These are phyloP conservation scores for Ogataea glucozyma DNA, from an alignment of 805 yeast species.

Conservation along the genomic window DNA sequence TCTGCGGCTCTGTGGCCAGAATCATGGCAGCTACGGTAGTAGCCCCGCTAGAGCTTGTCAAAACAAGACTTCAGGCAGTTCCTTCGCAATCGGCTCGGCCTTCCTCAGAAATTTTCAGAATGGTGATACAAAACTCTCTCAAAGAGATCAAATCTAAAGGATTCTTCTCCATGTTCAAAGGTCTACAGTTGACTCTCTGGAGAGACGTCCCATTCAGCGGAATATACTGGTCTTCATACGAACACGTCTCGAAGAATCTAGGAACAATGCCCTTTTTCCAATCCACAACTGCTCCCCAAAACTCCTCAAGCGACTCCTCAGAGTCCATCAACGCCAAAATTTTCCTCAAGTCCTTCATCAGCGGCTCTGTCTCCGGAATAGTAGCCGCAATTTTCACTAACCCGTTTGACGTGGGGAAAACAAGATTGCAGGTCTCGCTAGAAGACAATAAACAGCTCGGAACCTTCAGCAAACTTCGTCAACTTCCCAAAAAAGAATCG, in stretches of 20 bases:
- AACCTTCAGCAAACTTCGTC: conserved; percentile 11
- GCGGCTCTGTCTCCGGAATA: conserved; percentile 84
- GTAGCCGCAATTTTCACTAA: conserved; percentile 86
- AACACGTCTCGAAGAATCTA: conserved; percentile 41
- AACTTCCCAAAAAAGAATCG: conserved; percentile 37
- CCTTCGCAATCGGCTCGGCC: conserved; percentile 45
- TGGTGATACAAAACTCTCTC: conserved; percentile 34
- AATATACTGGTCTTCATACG: conserved; percentile 90
- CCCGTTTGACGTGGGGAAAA: conserved; percentile 97
- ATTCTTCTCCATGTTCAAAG: conserved; percentile 68
- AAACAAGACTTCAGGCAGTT: conserved; percentile 89
- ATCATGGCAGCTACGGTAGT: conserved; percentile 79
- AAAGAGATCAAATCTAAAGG: conserved; percentile 59
- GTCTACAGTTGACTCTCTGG: conserved; percentile 87
- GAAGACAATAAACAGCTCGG: conserved; percentile 29
- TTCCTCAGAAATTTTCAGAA: conserved; percentile 49
- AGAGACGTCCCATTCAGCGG: conserved; percentile 97
- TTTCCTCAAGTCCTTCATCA: conserved; percentile 64
- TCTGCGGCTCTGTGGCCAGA: conserved; percentile 86
- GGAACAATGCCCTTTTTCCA: conserved; percentile 27
- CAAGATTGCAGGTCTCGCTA: conserved; percentile 75
- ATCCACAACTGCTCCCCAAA: conserved; percentile 28
- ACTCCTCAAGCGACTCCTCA: conserved; percentile 21
- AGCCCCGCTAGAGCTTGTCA: conserved; percentile 83
- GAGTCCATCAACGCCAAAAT: conserved; percentile 34